These are phyloP conservation scores for Colletotrichum eleusines DNA, from an alignment of 2,329 filamentous ascomycete species.

Conservation along the genomic window DNA sequence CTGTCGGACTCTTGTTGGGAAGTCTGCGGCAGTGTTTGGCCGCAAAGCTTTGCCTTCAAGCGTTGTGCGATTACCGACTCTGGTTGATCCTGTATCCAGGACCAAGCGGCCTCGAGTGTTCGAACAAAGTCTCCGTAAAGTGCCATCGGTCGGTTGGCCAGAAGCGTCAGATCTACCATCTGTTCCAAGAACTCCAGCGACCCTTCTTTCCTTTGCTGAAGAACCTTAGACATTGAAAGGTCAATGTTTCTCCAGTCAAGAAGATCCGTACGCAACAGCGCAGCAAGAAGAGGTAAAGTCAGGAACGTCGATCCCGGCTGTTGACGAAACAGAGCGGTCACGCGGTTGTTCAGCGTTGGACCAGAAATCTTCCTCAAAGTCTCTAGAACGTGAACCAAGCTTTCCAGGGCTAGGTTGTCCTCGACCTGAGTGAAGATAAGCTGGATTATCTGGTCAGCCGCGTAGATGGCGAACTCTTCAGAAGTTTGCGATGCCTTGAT, in stretches of 20 bases:
- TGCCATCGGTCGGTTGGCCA: conserved; percentile 81
- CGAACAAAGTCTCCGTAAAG: conserved; percentile 88
- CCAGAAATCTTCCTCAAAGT: conserved; percentile 71
- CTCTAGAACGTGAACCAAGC: conserved; percentile 71
- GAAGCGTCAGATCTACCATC: conserved; percentile 81
- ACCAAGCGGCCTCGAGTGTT: conserved; percentile 83
- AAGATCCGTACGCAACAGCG: conserved; percentile 70
- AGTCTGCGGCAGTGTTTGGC: conserved; percentile 63
- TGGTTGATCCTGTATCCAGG: conserved; percentile 83
- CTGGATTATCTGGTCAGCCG: conserved; percentile 70
- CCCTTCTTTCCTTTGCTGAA: conserved; percentile 76
- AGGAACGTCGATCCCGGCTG: conserved; percentile 68
- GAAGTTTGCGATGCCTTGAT: conserved; percentile 73
- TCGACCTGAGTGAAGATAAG: conserved; percentile 68
- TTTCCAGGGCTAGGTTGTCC: conserved; percentile 69
- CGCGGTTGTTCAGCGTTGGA: conserved; percentile 65
- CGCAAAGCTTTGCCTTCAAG: conserved; percentile 73
- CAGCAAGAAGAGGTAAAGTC: conserved; percentile 68
- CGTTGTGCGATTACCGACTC: conserved; percentile 73
- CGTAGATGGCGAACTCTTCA: conserved; percentile 70
- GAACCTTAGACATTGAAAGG: conserved; percentile 77
- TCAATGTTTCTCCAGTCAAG: conserved; percentile 76
- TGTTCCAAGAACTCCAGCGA: conserved; percentile 85
- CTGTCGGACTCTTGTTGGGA: conserved; percentile 8
- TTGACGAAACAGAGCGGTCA: conserved; percentile 67